These are phyloP conservation scores for Penicillium maclennaniae DNA, from an alignment of 495 filamentous ascomycete genomes.

Conservation along the genomic window DNA sequence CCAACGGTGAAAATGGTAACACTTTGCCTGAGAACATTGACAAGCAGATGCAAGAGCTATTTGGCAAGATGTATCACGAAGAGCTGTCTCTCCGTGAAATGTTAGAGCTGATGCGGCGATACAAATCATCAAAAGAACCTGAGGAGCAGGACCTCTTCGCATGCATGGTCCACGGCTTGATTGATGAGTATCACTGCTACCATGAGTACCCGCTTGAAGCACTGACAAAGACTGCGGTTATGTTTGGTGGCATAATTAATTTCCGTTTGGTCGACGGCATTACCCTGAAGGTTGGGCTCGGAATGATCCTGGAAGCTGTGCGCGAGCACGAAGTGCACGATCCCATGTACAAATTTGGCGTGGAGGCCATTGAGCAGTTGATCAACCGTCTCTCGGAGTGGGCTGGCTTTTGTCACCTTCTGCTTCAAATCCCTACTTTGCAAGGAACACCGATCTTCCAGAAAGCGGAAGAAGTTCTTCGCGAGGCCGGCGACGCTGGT, in stretches of 20 bases:
- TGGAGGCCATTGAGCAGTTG: conserved; percentile 92
- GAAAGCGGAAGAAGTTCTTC: conserved; percentile 75
- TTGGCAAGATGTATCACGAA: conserved; percentile 92
- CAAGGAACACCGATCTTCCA: conserved; percentile 79
- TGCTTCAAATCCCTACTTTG: conserved; percentile 75
- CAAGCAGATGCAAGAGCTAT: conserved; percentile 91
- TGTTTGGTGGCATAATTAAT: conserved; percentile 96
- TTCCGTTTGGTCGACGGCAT: conserved; percentile 85
- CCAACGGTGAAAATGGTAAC: conserved; percentile 75
- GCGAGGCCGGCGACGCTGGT: conserved; percentile 50
- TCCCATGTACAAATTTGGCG: conserved; percentile 96
- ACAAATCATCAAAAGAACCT: conserved; percentile 80
- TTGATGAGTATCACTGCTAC: conserved; percentile 96
- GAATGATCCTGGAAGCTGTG: conserved; percentile 95
- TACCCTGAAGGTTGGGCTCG: conserved; percentile 83
- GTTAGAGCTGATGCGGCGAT: conserved; percentile 72
- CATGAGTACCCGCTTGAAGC: conserved; percentile 90
- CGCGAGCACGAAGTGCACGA: conserved; percentile 73
- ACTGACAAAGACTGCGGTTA: conserved; percentile 87
- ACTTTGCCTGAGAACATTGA: conserved; percentile 72
- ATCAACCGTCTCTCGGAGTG: conserved; percentile 80
- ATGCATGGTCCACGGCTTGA: conserved; percentile 97
- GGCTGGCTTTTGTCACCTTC: conserved; percentile 80
- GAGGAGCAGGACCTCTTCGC: conserved; percentile 90
- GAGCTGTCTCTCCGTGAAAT: conserved; percentile 78